Evolutionary conservation across 2,329 filamentous ascomycete genomes (phyloP).

Genomic region (Arthrobotrys pseudoclavata): DNA sequence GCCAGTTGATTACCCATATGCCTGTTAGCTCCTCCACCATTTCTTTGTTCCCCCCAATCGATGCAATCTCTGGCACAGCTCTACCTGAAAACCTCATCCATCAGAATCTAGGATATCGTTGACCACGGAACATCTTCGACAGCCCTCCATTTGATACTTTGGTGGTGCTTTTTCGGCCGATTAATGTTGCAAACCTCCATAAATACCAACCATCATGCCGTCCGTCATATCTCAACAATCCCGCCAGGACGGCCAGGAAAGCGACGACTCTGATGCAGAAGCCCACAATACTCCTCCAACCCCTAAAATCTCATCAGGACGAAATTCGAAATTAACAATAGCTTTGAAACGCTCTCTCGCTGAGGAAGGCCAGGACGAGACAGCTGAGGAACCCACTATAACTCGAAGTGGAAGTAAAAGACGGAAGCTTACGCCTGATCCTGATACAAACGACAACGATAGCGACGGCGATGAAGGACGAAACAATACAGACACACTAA

Average conservation of each 20-base stretch:
- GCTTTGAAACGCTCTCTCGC: slow-evolving; percentile 29
- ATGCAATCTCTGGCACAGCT: neutral
- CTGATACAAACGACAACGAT: slow-evolving; percentile 4
- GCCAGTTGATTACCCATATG: too few relatives aligned
- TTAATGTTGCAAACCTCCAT: neutral
- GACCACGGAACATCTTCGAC: neutral
- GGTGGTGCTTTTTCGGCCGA: too few relatives aligned
- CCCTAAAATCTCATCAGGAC: neutral
- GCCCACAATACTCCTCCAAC: neutral
- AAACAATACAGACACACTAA: slow-evolving; percentile 14
- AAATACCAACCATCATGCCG: slow-evolving; percentile 18
- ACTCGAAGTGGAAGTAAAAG: slow-evolving; percentile 31
- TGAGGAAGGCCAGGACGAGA: neutral
- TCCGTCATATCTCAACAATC: slow-evolving; percentile 26
- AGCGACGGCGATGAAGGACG: neutral
- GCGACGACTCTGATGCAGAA: neutral
- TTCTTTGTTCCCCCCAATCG: neutral
- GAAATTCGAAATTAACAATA: slow-evolving; percentile 40
- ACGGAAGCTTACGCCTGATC: slow-evolving; percentile 39
- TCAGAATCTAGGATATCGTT: neutral
- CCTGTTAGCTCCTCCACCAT: too few relatives aligned
- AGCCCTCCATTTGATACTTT: neutral
- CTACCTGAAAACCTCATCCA: too few relatives aligned
- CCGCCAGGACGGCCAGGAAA: slow-evolving; percentile 1
- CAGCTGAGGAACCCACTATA: neutral